Conservation (phyloP, 345 rosid species). For the Populus alba region DNA sequence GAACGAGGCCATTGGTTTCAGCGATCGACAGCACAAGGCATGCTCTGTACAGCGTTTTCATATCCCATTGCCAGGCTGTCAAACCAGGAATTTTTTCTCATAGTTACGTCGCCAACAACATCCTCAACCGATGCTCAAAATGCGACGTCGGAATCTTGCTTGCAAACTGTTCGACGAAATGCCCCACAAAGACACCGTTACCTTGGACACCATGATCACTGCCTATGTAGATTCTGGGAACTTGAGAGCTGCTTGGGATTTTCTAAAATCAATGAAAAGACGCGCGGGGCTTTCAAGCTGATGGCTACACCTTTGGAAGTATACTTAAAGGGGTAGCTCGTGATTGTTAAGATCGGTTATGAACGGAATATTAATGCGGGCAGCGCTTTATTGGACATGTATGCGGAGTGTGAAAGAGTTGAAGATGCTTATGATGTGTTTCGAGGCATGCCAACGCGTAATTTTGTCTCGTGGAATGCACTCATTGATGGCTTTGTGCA, state of each 20-base stretch:
- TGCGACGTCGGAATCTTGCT: conserved; percentile 25
- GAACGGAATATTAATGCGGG: conserved; percentile 52
- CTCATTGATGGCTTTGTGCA: conserved; percentile 63
- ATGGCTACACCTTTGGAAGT: conserved; percentile 61
- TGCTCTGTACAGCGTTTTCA: conserved; percentile 34
- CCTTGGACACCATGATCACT: conserved; percentile 75
- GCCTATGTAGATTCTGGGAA: conserved; percentile 51
- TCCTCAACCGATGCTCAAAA: conserved; percentile 35
- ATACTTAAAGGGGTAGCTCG: conserved; percentile 60
- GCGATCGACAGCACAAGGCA: conserved; percentile 18
- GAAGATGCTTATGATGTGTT: conserved; percentile 53
- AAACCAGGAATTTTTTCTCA: conserved; percentile 44
- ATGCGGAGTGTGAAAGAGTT: conserved; percentile 57
- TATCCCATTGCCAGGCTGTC: conserved; percentile 45
- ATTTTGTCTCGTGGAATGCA: conserved; percentile 72
- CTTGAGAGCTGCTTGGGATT: conserved; percentile 39
- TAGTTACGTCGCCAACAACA: conserved; percentile 49
- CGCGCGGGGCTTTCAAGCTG: conserved; percentile 32
- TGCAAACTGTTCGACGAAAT: conserved; percentile 60
- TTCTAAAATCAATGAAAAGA: conserved; percentile 43
- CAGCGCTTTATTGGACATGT: conserved; percentile 71
- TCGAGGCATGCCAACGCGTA: conserved; percentile 42
- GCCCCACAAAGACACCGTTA: conserved; percentile 47
- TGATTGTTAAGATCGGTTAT: conserved; percentile 45
- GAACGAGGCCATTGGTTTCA: conserved; percentile 37